These are phyloP conservation scores for Eragrostis tef DNA, from an alignment of 202 grass and related monocot species.

Conservation along the genomic window DNA sequence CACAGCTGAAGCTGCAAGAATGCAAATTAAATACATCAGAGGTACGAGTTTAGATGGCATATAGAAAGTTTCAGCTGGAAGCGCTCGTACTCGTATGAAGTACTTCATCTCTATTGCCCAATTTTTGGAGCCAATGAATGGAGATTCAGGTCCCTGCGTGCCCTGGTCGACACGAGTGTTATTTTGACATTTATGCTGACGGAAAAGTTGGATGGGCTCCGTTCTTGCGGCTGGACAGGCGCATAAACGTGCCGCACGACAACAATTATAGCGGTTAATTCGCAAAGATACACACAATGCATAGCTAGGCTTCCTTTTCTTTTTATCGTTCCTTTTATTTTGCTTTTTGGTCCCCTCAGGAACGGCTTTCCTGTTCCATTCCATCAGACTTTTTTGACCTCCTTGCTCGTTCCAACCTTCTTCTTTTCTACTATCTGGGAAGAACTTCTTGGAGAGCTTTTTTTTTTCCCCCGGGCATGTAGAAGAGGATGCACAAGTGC, in stretches of 20 bases:
- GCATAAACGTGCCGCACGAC: constrained; percentile 50
- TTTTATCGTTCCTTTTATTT: neutral
- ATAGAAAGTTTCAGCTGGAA: neutral
- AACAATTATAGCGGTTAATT: constrained; percentile 46
- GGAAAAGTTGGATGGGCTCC: constrained; percentile 59
- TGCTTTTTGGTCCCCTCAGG: neutral
- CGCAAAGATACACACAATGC: constrained; percentile 26
- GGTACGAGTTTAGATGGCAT: neutral
- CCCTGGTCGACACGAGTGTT: constrained; percentile 54
- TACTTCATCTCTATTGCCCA: neutral
- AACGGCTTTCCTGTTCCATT: constrained; percentile 23
- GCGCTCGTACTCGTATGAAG: neutral
- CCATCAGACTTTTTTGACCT: constrained; percentile 1
- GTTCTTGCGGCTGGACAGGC: constrained; percentile 27
- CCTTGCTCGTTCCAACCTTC: neutral
- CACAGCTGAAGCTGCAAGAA: neutral
- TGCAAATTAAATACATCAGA: neutral
- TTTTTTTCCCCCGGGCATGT: too few relatives aligned
- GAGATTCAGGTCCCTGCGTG: neutral
- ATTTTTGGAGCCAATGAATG: constrained; percentile 23
- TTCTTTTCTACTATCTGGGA: neutral
- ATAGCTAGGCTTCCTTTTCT: neutral
- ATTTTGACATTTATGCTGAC: constrained; percentile 62
- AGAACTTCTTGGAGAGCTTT: neutral
- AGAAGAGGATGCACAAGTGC: too few relatives aligned